These are phyloP conservation scores for Limnanthes douglasii DNA, from an alignment of 345 rosid species.

Conservation along the genomic window DNA sequence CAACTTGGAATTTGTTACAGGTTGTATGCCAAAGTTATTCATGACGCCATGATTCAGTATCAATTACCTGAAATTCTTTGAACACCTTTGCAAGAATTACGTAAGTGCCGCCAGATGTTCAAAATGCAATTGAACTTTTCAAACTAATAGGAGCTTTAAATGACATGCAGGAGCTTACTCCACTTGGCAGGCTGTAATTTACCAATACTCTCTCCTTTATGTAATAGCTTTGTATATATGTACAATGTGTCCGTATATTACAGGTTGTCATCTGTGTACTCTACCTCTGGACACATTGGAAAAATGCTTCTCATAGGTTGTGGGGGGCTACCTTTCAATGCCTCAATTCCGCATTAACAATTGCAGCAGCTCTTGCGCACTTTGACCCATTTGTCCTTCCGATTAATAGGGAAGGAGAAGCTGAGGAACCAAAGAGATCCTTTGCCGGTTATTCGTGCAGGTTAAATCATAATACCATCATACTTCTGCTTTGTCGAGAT, in stretches of 20 bases:
- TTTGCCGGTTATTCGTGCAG: constrained; percentile 98
- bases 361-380: constrained; percentile 85
- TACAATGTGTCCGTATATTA: constrained; percentile 6
- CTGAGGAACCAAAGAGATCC: constrained; percentile 75
- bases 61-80: constrained; percentile 92
- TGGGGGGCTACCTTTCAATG: constrained; percentile 90
- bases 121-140: constrained; percentile 92
- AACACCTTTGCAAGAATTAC: constrained; percentile 89
- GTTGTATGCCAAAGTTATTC: constrained; percentile 70
- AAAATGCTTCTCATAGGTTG: constrained; percentile 94
- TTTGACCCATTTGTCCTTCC: constrained; percentile 93
- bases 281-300: constrained; percentile 89
- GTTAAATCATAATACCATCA: constrained; percentile 21
- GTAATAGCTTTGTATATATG: constrained; percentile 4
- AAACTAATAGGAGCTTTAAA: constrained; percentile 85
- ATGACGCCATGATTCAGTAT: constrained; percentile 66
- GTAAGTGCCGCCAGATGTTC: constrained; percentile 81
- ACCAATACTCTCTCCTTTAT: constrained; percentile 1
- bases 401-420: constrained; percentile 62
- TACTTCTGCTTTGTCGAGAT: too few species aligned
- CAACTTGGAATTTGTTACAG: constrained; percentile 92
- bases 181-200: constrained; percentile 46
- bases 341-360: constrained; percentile 86
- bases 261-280: constrained; percentile 79
- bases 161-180: constrained; percentile 78